These are phyloP conservation scores for Naegleria lovaniensis DNA, from an alignment of 208 protist species.

Conservation along the genomic window DNA sequence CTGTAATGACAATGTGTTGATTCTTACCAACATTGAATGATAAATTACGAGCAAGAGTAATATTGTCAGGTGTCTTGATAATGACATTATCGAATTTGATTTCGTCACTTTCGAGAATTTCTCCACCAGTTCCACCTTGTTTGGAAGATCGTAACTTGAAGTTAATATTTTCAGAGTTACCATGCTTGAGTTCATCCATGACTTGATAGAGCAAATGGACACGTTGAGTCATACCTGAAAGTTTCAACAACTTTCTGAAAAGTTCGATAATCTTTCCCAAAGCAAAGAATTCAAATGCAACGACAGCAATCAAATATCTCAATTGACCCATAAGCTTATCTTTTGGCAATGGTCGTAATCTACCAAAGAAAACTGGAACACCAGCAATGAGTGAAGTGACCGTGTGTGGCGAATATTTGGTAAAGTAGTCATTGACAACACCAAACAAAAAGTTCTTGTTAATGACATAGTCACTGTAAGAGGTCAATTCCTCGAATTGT, in stretches of 20 bases:
- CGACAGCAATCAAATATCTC: background rate
- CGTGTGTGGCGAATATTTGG: conserved; percentile 13
- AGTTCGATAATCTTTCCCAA: conserved; percentile 14
- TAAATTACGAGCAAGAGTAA: background rate
- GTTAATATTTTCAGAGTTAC: background rate
- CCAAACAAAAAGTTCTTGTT: conserved; percentile 13
- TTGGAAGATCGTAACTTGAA: background rate
- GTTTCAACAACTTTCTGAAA: conserved; percentile 16
- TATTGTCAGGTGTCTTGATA: conserved; percentile 5
- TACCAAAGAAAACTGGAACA: background rate
- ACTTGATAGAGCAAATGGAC: background rate
- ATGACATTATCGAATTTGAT: conserved; percentile 10
- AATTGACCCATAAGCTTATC: background rate
- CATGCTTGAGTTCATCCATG: background rate
- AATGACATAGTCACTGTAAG: background rate
- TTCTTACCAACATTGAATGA: background rate
- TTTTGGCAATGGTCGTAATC: background rate
- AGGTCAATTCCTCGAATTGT: background rate
- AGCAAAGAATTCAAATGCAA: conserved; percentile 14
- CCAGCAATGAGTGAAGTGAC: background rate
- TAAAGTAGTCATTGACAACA: conserved; percentile 18
- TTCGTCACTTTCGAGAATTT: background rate
- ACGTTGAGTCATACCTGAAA: background rate
- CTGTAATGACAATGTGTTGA: background rate
- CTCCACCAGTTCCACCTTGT: background rate